Percentiles rank a stretch among this genome's conserved stretches.
Conservation (phyloP, 2,329 filamentous ascomycete species). For the Aspergillus unguis region DNA sequence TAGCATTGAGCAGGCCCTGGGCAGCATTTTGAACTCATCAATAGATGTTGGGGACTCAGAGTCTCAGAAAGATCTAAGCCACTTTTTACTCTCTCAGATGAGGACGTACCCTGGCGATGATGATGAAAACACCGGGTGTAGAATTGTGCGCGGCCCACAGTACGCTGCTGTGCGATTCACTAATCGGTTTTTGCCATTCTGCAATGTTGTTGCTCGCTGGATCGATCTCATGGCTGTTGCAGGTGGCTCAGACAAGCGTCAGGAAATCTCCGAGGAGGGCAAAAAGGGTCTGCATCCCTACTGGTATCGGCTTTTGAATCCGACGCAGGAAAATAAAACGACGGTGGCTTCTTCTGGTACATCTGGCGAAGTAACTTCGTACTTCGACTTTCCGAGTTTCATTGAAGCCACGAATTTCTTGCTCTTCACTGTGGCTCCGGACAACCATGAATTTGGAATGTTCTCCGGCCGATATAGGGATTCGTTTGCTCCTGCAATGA, state of each 20-base stretch:
- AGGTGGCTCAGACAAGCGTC: conserved; percentile 60
- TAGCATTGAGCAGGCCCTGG: conserved; percentile 85
- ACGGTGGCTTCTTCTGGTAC: conserved; percentile 39
- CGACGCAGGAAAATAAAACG: conserved; percentile 44
- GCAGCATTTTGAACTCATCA: conserved; percentile 66
- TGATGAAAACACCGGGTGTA: conserved; percentile 37
- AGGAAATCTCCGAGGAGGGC: conserved; percentile 85
- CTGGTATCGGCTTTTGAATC: conserved; percentile 64
- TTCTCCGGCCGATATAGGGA: conserved; percentile 34
- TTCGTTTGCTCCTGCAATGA: conserved; percentile 66
- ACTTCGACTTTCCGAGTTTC: conserved; percentile 41
- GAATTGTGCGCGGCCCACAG: conserved; percentile 67
- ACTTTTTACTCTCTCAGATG: conserved; percentile 68
- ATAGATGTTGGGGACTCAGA: conserved; percentile 43
- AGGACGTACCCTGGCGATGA: conserved; percentile 44
- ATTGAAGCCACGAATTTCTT: conserved; percentile 33
- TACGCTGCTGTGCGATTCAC: conserved; percentile 85
- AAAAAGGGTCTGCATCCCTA: conserved; percentile 80
- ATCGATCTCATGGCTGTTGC: conserved; percentile 80
- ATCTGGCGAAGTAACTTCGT: conserved; percentile 51
- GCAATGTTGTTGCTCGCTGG: conserved; percentile 77
- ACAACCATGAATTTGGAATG: conserved; percentile 28
- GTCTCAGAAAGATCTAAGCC: conserved; percentile 46
- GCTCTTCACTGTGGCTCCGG: conserved; percentile 32
- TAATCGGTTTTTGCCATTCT: conserved; percentile 79